Percentiles rank a stretch among this genome's conserved stretches.
These are phyloP conservation scores for Fusarium sp. DNA, from an alignment of 2,329 filamentous ascomycete genomes.

Conservation along the genomic window DNA sequence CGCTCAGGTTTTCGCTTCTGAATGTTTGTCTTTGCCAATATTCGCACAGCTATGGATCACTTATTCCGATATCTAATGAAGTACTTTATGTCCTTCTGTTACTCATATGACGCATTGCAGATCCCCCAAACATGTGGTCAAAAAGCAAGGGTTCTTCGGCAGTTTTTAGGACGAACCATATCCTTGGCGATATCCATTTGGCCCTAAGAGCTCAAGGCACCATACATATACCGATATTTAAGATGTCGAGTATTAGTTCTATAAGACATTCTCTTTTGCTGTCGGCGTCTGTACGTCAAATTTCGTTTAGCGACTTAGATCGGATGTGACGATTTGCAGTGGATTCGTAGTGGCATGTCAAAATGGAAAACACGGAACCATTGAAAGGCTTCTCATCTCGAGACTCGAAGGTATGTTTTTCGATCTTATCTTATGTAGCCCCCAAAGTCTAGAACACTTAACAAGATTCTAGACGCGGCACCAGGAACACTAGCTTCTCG, in stretches of 20 bases:
- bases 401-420: not conserved
- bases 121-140: not conserved
- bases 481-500: not conserved
- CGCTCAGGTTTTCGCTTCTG: no score
- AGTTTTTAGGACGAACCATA: not conserved
- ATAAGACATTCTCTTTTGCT: not conserved
- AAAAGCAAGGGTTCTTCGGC: not conserved
- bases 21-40: no score
- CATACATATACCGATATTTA: not conserved
- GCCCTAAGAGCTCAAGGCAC: not conserved
- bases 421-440: not conserved
- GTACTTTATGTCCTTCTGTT: not conserved
- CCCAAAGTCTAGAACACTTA: slow-evolving; percentile 3
- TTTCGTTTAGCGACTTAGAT: not conserved
- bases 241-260: not conserved
- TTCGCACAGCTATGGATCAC: no score
- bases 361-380: not conserved
- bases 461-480: not conserved
- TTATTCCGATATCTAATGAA: not conserved
- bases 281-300: not conserved
- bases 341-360: fast-evolving
- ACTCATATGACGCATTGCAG: not conserved
- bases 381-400: not conserved
- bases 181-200: not conserved
- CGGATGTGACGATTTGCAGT: no score